A percentile compares a stretch with the other conserved stretches of the same genome.
Conservation (phyloP, 73 alveolate genomes). For the Paramecium octaurelia region DNA sequence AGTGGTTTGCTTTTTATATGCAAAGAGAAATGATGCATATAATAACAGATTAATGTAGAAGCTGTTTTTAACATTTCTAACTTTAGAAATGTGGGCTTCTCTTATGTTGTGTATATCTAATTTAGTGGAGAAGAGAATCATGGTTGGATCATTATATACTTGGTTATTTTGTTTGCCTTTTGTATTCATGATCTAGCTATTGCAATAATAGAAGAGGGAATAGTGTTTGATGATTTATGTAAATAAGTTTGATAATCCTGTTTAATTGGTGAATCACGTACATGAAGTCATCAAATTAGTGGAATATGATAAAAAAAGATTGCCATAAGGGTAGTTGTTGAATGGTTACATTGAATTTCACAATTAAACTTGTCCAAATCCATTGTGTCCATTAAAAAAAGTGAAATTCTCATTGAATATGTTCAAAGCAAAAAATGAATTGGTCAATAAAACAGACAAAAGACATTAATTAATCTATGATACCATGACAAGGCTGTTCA, state of each 20-base stretch:
- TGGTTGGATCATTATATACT: constrained; percentile 33
- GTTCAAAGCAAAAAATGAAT: constrained; percentile 51
- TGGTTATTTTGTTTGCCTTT: constrained; percentile 40
- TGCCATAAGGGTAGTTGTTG: constrained; percentile 45
- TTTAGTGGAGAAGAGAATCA: constrained; percentile 16
- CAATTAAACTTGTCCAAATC: constrained; percentile 53
- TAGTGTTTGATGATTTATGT: constrained; percentile 52
- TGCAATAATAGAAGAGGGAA: constrained; percentile 8
- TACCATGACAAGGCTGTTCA: constrained; percentile 42
- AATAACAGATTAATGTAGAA: constrained; percentile 2
- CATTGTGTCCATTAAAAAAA: constrained; percentile 51
- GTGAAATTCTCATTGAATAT: constrained; percentile 51
- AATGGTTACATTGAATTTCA: constrained; percentile 63
- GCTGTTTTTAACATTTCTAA: neutral
- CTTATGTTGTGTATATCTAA: constrained; percentile 20
- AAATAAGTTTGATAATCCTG: constrained; percentile 48
- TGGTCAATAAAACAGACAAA: constrained; percentile 52
- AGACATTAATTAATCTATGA: constrained; percentile 49
- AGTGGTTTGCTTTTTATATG: constrained; percentile 3
- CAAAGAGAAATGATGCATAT: constrained; percentile 32
- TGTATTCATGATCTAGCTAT: neutral
- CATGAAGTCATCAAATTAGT: constrained; percentile 47
- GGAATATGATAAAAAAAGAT: constrained; percentile 50
- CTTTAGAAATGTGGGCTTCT: constrained; percentile 21
- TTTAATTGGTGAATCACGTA: constrained; percentile 53